These are phyloP conservation scores for Fusarium neocosmosporiellum DNA, from an alignment of 2,329 filamentous ascomycete species.

Conservation along the genomic window DNA sequence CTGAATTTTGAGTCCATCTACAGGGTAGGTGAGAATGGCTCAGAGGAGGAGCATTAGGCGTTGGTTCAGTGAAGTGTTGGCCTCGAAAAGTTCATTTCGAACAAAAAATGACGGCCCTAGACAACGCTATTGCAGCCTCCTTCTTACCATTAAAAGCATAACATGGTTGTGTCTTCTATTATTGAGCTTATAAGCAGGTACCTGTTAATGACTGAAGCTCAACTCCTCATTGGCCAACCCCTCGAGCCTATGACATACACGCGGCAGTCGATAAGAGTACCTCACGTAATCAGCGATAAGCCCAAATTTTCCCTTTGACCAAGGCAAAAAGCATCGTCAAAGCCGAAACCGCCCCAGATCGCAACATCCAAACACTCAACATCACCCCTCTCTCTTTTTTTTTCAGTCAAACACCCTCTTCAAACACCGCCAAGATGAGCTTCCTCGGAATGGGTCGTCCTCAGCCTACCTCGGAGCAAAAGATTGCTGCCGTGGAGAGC, in stretches of 20 bases:
- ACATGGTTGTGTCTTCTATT: background rate
- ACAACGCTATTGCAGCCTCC: background rate
- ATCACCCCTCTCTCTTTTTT: background rate
- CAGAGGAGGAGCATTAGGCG: background rate
- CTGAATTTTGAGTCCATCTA: background rate
- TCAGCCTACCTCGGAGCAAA: constrained; percentile 94
- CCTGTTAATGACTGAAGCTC: background rate
- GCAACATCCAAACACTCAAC: constrained; percentile 8
- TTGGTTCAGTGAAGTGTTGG: background rate
- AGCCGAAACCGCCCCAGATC: constrained; percentile 20
- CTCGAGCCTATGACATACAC: background rate
- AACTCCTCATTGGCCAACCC: background rate
- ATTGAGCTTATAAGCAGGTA: background rate
- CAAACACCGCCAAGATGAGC: constrained; percentile 52
- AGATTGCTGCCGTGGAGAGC: constrained; percentile 94
- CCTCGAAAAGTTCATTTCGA: background rate
- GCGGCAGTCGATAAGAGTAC: background rate
- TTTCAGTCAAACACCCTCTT: background rate
- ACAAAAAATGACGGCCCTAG: background rate
- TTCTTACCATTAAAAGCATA: background rate
- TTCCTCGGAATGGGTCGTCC: constrained; percentile 67
- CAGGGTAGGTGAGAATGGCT: background rate
- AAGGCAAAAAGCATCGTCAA: constrained; percentile 13
- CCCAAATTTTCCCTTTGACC: constrained; percentile 39
- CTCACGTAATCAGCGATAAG: constrained; percentile 44